phyloP scores from a whole-genome alignment of 2,329 filamentous ascomycete species.

The Cryphonectria radicalis region DNA sequence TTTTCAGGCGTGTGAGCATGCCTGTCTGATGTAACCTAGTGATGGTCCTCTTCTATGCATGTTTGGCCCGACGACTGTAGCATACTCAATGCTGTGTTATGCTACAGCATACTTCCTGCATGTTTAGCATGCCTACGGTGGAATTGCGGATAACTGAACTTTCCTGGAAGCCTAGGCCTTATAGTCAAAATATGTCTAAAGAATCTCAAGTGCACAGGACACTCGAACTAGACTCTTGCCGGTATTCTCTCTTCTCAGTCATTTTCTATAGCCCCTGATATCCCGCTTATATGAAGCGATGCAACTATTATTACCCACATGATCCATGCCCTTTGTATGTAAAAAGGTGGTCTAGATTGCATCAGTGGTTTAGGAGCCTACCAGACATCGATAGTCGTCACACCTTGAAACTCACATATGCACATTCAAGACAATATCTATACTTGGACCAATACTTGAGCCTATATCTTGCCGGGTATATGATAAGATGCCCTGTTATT shows the following conservation, averaged over 20 bases:
- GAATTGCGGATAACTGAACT: background rate
- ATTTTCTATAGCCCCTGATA: background rate
- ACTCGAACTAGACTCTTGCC: background rate
- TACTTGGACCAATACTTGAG: background rate
- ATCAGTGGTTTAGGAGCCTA: background rate
- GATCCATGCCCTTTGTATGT: background rate
- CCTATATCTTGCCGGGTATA: background rate
- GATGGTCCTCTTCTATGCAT: constrained; percentile 71
- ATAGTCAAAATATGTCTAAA: background rate
- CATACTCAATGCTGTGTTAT: background rate
- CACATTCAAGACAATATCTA: background rate
- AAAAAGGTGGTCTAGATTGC: background rate
- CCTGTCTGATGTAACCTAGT: constrained; percentile 68
- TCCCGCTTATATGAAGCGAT: background rate
- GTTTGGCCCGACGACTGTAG: constrained; percentile 58
- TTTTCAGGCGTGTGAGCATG: constrained; percentile 59
- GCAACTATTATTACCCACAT: background rate
- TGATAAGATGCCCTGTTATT: background rate
- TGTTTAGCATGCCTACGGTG: background rate
- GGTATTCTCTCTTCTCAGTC: background rate
- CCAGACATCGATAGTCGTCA: background rate
- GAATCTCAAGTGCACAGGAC: background rate
- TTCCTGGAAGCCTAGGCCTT: background rate
- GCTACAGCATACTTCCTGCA: background rate
- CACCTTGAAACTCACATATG: background rate